Evolutionary conservation across 106 monocot genomes (phyloP).

Genomic region (Dendrobium officinale): DNA sequence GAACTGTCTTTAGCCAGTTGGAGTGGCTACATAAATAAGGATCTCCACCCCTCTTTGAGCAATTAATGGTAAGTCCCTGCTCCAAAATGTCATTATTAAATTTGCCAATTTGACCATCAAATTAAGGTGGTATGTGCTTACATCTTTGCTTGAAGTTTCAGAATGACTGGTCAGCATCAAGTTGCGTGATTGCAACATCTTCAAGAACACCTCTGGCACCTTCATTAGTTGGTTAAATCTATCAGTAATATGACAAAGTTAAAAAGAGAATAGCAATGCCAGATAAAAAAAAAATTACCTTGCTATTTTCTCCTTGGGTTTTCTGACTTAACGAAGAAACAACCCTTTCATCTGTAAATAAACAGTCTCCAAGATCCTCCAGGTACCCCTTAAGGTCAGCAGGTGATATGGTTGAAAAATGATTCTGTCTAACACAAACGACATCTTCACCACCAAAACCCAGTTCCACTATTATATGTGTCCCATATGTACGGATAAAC

Average conservation of each 20-base stretch:
- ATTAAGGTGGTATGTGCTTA: conserved; percentile 20
- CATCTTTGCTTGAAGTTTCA: conserved; percentile 86
- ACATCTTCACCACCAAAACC: conserved; percentile 80
- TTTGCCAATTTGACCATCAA: conserved; percentile 9
- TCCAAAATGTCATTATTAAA: conserved; percentile 4
- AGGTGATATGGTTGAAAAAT: conserved; percentile 51
- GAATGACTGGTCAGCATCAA: conserved; percentile 54
- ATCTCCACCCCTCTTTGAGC: conserved; percentile 85
- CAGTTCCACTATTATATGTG: conserved; percentile 82
- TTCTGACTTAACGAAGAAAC: conserved; percentile 57
- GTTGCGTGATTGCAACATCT: conserved; percentile 63
- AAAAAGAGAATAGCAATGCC: conserved; percentile 1
- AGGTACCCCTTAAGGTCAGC: conserved; percentile 72
- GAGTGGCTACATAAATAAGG: conserved; percentile 40
- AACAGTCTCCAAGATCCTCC: conserved; percentile 76
- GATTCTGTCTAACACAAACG: conserved; percentile 62
- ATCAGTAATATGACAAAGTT: background rate
- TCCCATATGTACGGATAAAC: conserved; percentile 82
- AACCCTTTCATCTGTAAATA: conserved; percentile 71
- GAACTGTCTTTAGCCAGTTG: conserved; percentile 79
- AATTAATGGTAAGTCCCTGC: conserved; percentile 81
- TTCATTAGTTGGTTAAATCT: conserved; percentile 22
- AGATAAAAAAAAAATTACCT: conserved; percentile 32
- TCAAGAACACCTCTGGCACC: conserved; percentile 76
- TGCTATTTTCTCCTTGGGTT: conserved; percentile 52